A percentile compares a stretch with the other conserved stretches of the same genome.
These are phyloP conservation scores for Ascodesmis nigricans DNA, from an alignment of 495 filamentous ascomycete genomes.

Conservation along the genomic window DNA sequence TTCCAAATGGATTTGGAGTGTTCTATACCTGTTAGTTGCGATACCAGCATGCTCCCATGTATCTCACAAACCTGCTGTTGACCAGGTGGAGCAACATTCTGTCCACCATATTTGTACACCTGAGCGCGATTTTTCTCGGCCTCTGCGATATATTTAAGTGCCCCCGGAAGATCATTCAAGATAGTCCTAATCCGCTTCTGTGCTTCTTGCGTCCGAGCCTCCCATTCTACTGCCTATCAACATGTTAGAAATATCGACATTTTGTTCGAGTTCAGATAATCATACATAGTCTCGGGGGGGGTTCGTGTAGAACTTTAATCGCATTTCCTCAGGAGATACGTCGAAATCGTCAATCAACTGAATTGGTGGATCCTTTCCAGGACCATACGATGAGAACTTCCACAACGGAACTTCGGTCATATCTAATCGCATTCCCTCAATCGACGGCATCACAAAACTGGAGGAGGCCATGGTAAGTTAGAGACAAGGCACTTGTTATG, in stretches of 20 bases:
- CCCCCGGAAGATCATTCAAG: conserved; percentile 14
- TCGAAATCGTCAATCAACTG: conserved; percentile 22
- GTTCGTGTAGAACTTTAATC: conserved; percentile 18
- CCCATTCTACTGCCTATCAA: conserved; percentile 14
- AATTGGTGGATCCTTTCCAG: conserved; percentile 19
- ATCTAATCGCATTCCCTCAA: conserved; percentile 16
- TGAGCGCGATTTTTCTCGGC: conserved; percentile 15
- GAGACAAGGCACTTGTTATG: not conserved
- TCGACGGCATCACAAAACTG: conserved; percentile 14
- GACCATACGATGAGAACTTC: conserved; percentile 20
- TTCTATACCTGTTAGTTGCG: too few species aligned
- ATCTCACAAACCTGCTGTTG: too few species aligned
- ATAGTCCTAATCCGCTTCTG: conserved; percentile 18
- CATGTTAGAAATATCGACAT: conserved; percentile 10
- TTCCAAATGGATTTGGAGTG: conserved; percentile 11
- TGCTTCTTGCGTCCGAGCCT: conserved; percentile 11
- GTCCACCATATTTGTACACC: conserved; percentile 6
- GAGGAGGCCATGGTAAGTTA: conserved; percentile 1
- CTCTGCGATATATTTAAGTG: conserved; percentile 14
- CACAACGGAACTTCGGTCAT: conserved; percentile 17
- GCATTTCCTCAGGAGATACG: conserved; percentile 19
- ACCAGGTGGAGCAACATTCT: too few species aligned
- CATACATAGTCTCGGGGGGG: too few species aligned
- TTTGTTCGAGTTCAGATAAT: too few species aligned
- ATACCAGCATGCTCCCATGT: too few species aligned